Base-by-base conservation (phyloP, 345 rosid species). In the Viola odorata region DNA sequence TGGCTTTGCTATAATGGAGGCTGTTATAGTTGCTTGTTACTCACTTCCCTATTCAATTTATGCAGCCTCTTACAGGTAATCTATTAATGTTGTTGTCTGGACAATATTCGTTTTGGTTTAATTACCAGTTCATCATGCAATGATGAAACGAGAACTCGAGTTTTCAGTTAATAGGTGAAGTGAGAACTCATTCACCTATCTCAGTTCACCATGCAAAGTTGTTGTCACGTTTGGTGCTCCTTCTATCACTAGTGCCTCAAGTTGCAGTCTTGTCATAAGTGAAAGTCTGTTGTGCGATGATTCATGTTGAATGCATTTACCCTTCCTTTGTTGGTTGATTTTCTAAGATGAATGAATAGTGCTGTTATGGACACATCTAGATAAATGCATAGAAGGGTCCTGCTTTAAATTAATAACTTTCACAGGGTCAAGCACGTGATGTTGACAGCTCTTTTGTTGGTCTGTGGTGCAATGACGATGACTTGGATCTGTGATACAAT, bases 401-500 rank as follows among this genome's bases (percentile, higher is more conserved):
- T 57, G 38, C 17, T 15, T 42, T 40, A 3, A 48, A 67, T 48
- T 60, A 37, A 15, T 64, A 67, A 32, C 62, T 73, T 59, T 77
- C 64, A 58, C 82, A 86, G 98, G 81, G 78, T 78, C 61, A 92
- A 89, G 81, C 98, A 87, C 79, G 86, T 89, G 65, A 73, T 84
- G 84, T 71, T 85, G 74, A 92, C 96, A 58, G 66, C 91, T 16
- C 12, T 84, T 55, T 67, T 92, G n/a, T 77, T 92, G 78, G 96
- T 87, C 59, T 92, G 86, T 59, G 96, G 96, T 72, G 98, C 98
- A 57, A 89, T 89, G 96, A 80, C 91, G 23, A 80, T 80, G 83
- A 85, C 96, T 11, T 92, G 98, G 98, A 87, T 92, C 58, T 85
- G 94, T 69, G 96, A 92, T 73, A 92, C 96, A 0, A 84, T 92